Evolutionary conservation across 2,329 filamentous ascomycete species (phyloP).

Genomic region (Penicillium rolfsii): DNA sequence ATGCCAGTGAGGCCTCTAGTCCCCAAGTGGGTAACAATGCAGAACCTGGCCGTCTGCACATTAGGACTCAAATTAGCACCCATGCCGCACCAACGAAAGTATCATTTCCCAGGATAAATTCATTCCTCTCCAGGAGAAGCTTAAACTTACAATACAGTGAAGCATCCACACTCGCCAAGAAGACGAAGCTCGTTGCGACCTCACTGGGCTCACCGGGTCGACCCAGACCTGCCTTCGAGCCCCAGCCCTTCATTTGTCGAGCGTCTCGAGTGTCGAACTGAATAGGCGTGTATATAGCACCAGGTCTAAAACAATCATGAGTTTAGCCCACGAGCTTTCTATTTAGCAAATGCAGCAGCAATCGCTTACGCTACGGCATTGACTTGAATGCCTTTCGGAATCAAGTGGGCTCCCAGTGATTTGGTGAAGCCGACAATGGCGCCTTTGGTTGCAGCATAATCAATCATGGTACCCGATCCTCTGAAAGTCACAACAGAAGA

Average conservation of each 20-base stretch:
- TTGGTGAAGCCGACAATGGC: conserved; percentile 62
- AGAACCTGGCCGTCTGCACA: conserved; percentile 14
- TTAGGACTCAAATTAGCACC: not conserved
- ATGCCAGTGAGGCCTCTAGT: conserved; percentile 5
- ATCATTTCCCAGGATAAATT: not conserved
- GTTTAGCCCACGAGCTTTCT: not conserved
- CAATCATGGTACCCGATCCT: conserved; percentile 55
- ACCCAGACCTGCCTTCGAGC: conserved; percentile 35
- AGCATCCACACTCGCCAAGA: conserved; percentile 42
- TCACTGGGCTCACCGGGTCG: conserved; percentile 46
- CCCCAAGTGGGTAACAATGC: conserved; percentile 12
- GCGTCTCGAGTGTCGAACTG: conserved; percentile 41
- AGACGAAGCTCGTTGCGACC: conserved; percentile 45
- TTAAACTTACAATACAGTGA: conserved; percentile 41
- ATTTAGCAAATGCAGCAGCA: too few species aligned
- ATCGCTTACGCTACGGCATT: conserved; percentile 49
- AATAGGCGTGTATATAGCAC: conserved; percentile 41
- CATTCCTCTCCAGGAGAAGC: not conserved
- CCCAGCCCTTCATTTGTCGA: conserved; percentile 40
- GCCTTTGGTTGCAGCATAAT: conserved; percentile 63
- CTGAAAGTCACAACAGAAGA: conserved; percentile 59
- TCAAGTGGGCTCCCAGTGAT: conserved; percentile 56
- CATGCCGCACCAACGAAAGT: not conserved
- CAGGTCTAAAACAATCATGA: conserved; percentile 28
- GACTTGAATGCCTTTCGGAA: conserved; percentile 61